Conservation (phyloP, 2,329 filamentous ascomycete genomes). For the Phialocephala sp. region DNA sequence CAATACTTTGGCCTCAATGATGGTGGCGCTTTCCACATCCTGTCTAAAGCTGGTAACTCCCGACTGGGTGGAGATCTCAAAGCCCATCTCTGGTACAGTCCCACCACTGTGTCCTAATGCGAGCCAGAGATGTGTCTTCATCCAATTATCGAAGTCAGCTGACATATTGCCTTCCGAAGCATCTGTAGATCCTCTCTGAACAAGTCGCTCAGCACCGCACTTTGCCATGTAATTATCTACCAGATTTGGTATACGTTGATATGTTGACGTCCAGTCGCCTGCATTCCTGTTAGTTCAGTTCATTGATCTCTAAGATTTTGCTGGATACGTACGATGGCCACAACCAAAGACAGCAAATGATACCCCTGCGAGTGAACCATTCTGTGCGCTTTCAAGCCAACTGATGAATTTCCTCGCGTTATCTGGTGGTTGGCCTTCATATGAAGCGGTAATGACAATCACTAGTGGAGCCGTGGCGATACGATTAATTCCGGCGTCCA, state of each 20-base stretch:
- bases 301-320: neutral
- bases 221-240: slow-evolving; percentile 51
- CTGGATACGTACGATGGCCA: slow-evolving; percentile 51
- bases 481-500: slow-evolving; percentile 67
- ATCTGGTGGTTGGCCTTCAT: slow-evolving; percentile 76
- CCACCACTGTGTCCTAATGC: slow-evolving; percentile 26
- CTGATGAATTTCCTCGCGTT: slow-evolving; percentile 72
- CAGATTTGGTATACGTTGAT: slow-evolving; percentile 69
- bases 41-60: slow-evolving; percentile 54
- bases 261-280: slow-evolving; percentile 64
- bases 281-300: neutral
- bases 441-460: slow-evolving; percentile 72
- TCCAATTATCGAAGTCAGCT: slow-evolving; percentile 71
- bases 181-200: slow-evolving; percentile 28
- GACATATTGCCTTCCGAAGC: slow-evolving; percentile 62
- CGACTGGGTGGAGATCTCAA: slow-evolving; percentile 33
- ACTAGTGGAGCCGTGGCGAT: slow-evolving; percentile 66
- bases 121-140: slow-evolving; percentile 61
- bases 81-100: slow-evolving; percentile 16
- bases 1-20: slow-evolving; percentile 58
- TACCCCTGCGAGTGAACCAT: slow-evolving; percentile 56
- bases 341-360: slow-evolving; percentile 74
- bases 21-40: slow-evolving; percentile 64
- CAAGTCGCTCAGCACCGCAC: slow-evolving; percentile 24
- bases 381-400: slow-evolving; percentile 59